Evolutionary conservation across 2,329 filamentous ascomycete species (phyloP), one percentile per base, ranked within the genome.

Genomic region (Cladosporium oxysporum): DNA sequence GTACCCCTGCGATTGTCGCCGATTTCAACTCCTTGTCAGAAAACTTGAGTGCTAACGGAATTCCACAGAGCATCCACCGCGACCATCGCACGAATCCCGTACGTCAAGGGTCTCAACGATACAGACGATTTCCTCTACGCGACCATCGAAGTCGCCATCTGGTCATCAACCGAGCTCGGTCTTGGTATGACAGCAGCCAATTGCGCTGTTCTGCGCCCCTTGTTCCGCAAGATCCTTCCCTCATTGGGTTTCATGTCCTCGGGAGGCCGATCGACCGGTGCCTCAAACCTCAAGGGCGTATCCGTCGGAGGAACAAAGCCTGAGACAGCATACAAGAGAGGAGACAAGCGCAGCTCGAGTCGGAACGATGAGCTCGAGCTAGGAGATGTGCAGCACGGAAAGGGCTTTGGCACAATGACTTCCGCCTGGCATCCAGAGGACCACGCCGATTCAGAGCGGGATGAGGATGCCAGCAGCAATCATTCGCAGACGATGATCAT

Each of bases 191-290:
- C 71, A n/a, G 83, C 83, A 11, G 81, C 78, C 21, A 81, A 79
- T 68, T 77, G 84, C 11, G 82, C 82, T 8, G 83, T 81, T 0
- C 76, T 84, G 1, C 80, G 82, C 3, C 83, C 83, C 1, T 76
- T 85, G 0, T 76, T 85, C 58, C 55, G 61, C 33, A 53, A 58
- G 16, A 29, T 69, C 33, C 26, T 63, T 3, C 50, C 61, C 23
- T 57, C 61, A 2, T 14, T 44, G 10, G 50, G 50, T 16, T 55
- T 55, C 49, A 28, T 31, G n/a, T 62, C 60, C 8, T 58, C 55
- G 3, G 47, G 47, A 0, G 60, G 49, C 1, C 47, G 58, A 10
- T 49, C 58, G 1, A 14, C 47, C 21, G 60, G 47, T 6, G 37
- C 44, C 10, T 49, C 58, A 12, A 61, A 61, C 26, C 16, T 31